Base-by-base conservation (phyloP, 2,329 filamentous ascomycete genomes). In the Trichoderma citrinoviride region DNA sequence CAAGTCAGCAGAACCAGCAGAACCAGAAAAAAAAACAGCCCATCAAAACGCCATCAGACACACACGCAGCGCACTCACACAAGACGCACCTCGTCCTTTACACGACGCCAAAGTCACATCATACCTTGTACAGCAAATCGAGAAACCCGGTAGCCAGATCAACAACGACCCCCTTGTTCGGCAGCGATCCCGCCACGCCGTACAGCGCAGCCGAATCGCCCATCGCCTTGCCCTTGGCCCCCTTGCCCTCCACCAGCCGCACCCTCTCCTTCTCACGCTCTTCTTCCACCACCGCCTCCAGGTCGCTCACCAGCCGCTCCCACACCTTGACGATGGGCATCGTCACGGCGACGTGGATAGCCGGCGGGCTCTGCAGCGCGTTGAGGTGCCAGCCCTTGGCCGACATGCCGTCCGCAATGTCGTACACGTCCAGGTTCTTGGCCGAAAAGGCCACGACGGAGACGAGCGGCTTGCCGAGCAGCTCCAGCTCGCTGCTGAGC, bases 161-260 rank as follows among this genome's bases (percentile, higher is more conserved):
- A 69, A 92, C 91, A 37, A 99, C 93, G 40, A 99, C 89, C 70
- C 90, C 92, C 85, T 98, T 98, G 76, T 99, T 96, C 1, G 95
- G 95, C 77, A 99, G 78, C 73, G 91, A 96, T 6, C 95, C 95
- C 0, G 95, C 95, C 65, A 99, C 93, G 62, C 95, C 95, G 77
- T 99, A 99, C 67, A 99, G 79, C 5, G 93, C 93, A 1, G 92
- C 91, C 15, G 92, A 88, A 75, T 97, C 91, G 1, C 92, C 92
- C 71, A 87, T 84, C 25, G 86, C 87, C 75, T 88, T 87, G 41
- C 87, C 88, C 77, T 88, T 85, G 37, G 79, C 77, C 0, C 83
- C 83, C 77, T 88, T 90, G 12, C 89, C 89, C 78, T 92, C 87
- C 1, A 87, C 88, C 49, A 87, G 81, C 57, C 90, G 82, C 68